phyloP scores from a whole-genome alignment of 2,329 filamentous ascomycete genomes.

The Pseudogymnoascus verrucosus region DNA sequence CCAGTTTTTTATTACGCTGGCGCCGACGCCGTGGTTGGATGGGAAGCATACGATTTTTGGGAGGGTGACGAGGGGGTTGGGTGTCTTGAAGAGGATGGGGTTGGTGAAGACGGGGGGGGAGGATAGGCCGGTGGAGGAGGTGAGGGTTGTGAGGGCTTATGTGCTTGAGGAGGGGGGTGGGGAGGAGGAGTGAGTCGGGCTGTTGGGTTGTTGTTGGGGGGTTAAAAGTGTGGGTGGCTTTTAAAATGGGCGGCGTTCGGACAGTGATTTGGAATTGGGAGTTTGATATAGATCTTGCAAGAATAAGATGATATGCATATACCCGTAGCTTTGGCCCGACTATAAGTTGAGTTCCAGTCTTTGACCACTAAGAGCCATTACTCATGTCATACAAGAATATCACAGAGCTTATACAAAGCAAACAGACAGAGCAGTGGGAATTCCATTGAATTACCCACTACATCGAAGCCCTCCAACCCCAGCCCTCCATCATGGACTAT shows the following conservation, averaged over 20 bases:
- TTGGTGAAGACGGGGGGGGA: conserved; percentile 74
- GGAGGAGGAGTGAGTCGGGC: conserved; percentile 27
- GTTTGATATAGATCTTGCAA: background rate
- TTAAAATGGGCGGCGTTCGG: background rate
- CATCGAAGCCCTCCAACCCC: background rate
- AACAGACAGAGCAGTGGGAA: background rate
- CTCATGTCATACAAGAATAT: background rate
- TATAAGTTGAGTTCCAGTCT: background rate
- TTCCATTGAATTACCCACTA: background rate
- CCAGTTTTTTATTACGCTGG: conserved; percentile 94
- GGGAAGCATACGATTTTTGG: conserved; percentile 97
- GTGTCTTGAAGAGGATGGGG: conserved; percentile 79
- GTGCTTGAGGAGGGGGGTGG: conserved; percentile 48
- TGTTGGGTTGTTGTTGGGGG: background rate
- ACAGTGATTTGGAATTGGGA: background rate
- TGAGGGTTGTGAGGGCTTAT: conserved; percentile 68
- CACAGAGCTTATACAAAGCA: background rate
- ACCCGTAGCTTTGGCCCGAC: background rate
- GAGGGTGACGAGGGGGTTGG: conserved; percentile 74
- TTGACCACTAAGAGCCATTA: background rate
- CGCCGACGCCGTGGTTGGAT: conserved; percentile 92
- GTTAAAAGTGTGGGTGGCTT: background rate
- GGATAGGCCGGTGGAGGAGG: conserved; percentile 72
- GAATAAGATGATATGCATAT: background rate
- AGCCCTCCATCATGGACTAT: background rate